A percentile compares a stretch with the other conserved stretches of the same genome.
Evolutionary conservation across 805 yeast species (phyloP).

Genomic region (Pichia eremophila): DNA sequence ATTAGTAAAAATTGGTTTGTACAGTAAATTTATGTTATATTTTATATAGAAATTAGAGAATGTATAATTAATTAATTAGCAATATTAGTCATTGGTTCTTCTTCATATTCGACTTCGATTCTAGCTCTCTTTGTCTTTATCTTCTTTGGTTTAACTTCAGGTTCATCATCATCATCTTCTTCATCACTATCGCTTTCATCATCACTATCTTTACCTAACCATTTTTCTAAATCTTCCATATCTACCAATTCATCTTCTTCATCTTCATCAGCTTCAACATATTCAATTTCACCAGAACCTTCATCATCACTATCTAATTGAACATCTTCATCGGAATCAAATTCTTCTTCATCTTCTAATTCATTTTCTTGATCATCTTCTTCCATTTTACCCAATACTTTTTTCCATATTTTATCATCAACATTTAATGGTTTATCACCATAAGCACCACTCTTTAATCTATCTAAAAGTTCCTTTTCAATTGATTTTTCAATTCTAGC

Average conservation of each 20-base stretch:
- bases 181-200: conserved; percentile 20
- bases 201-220: conserved; percentile 45
- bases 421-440: conserved; percentile 97
- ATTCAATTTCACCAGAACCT: conserved; percentile 60
- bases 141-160: conserved; percentile 33
- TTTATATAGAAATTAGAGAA: no score
- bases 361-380: conserved; percentile 36
- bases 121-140: conserved; percentile 59
- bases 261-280: conserved; percentile 82
- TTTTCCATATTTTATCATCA: conserved; percentile 92
- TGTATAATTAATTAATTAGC: conserved; percentile 1
- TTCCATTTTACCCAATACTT: conserved; percentile 69
- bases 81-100: conserved; percentile 28
- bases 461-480: conserved; percentile 87
- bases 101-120: conserved; percentile 64
- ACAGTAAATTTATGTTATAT: not conserved
- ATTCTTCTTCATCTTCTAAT: conserved; percentile 79
- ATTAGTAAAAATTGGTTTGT: conserved; percentile 7
- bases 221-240: conserved; percentile 84
- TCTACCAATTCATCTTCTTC: conserved; percentile 87
- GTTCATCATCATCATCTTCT: conserved; percentile 23
- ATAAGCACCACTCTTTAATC: conserved; percentile 95
- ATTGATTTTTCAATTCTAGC: conserved; percentile 95
- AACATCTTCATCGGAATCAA: conserved; percentile 66
- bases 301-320: conserved; percentile 54